Conservation (phyloP, 176 grass and related monocot species). For the Triticum monococcum region DNA sequence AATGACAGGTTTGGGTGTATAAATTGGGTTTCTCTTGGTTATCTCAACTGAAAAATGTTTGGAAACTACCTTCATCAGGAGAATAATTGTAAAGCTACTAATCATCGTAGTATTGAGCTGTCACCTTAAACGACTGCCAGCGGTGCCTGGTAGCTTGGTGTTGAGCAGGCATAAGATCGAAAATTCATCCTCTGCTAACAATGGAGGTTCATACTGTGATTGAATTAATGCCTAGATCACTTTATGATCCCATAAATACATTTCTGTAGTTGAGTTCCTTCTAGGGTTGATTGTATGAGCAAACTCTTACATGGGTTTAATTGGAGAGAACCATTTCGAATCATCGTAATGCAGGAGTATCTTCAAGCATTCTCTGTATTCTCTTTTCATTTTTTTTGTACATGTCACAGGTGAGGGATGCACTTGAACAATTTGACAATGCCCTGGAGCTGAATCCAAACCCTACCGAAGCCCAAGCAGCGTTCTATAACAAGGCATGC, state of each 20-base stretch:
- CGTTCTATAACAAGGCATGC: conserved; percentile 92
- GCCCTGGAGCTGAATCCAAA: conserved; percentile 82
- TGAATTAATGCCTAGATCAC: background rate
- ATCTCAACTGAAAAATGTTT: background rate
- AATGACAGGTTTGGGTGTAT: background rate
- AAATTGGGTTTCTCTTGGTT: background rate
- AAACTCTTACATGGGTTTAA: conserved; percentile 12
- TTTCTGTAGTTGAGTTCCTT: background rate
- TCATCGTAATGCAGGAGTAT: background rate
- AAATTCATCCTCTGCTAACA: background rate
- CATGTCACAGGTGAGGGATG: conserved; percentile 76
- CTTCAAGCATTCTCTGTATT: conserved; percentile 1
- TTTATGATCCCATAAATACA: background rate
- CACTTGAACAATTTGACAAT: conserved; percentile 76
- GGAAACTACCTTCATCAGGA: conserved; percentile 8
- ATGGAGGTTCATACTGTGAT: background rate
- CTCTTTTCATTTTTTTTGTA: conserved; percentile 24
- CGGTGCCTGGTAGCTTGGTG: background rate
- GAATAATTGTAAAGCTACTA: background rate
- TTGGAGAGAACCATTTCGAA: background rate
- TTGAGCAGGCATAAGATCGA: conserved; percentile 7
- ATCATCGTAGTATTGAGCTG: background rate
- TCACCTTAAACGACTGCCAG: conserved; percentile 10
- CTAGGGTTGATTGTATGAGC: background rate
- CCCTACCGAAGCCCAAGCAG: conserved; percentile 81